phyloP scores from a whole-genome alignment of 129 eudicot genomes.

The Saposhnikovia divaricata region DNA sequence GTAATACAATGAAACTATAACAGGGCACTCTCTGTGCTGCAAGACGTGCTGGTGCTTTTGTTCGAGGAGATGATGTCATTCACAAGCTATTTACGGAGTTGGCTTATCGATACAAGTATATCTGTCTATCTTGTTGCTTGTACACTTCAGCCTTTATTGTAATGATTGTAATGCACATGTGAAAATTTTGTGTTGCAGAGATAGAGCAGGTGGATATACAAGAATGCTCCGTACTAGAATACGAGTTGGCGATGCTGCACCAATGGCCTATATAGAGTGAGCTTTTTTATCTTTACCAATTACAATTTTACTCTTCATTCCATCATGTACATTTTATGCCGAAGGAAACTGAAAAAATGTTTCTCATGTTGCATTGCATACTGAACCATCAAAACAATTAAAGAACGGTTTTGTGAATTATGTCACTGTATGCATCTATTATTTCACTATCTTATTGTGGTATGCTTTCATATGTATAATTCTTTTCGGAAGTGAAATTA shows the following conservation, averaged over 20 bases:
- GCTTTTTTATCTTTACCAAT: slow-evolving; percentile 3
- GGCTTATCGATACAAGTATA: slow-evolving; percentile 90
- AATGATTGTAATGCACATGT: slow-evolving; percentile 9
- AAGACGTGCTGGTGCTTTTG: slow-evolving; percentile 91
- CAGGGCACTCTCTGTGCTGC: slow-evolving; percentile 97
- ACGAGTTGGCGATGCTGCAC: slow-evolving; percentile 98
- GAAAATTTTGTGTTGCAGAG: slow-evolving; percentile 36
- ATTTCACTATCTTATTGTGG: not conserved
- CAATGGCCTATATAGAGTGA: slow-evolving; percentile 97
- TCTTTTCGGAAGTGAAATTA: not conserved
- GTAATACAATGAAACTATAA: slow-evolving; percentile 1
- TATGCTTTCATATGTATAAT: not conserved
- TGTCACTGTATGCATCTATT: not conserved
- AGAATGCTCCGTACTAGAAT: slow-evolving; percentile 86
- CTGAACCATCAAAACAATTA: not conserved
- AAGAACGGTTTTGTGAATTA: not conserved
- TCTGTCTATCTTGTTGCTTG: slow-evolving; percentile 8
- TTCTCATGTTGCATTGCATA: not conserved
- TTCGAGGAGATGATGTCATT: slow-evolving; percentile 91
- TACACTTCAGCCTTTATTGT: not conserved
- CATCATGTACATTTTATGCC: not conserved
- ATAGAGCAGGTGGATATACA: slow-evolving; percentile 95
- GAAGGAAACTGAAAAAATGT: not conserved
- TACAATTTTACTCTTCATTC: not conserved
- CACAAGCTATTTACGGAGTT: slow-evolving; percentile 91